Percentiles rank a stretch among this genome's conserved stretches.
Evolutionary conservation across 768 basidiomycete species (phyloP).

Genomic region (Russula lepida): DNA sequence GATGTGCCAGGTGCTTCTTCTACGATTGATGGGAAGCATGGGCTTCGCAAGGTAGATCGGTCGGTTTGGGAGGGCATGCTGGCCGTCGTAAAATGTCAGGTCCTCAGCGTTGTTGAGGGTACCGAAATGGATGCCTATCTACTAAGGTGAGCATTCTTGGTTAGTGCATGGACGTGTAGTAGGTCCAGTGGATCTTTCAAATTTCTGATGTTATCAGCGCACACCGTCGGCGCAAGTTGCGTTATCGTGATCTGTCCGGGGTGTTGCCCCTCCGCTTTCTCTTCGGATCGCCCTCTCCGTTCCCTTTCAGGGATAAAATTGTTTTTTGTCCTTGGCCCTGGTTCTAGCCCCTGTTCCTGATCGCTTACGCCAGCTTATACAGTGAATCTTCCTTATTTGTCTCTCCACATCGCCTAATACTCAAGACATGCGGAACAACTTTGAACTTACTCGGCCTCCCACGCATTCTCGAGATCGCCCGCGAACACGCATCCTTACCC

Average conservation of each 20-base stretch:
- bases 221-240: not conserved
- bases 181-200: not conserved
- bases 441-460: slow-evolving; percentile 93
- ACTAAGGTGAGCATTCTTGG: slow-evolving; percentile 56
- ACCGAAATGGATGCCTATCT: slow-evolving; percentile 93
- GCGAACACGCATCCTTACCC: slow-evolving; percentile 51
- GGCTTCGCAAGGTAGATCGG: slow-evolving; percentile 69
- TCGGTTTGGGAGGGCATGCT: slow-evolving; percentile 95
- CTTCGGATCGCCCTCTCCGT: slow-evolving; percentile 3
- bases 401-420: slow-evolving; percentile 88
- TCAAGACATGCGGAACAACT: slow-evolving; percentile 98
- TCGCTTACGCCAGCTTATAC: slow-evolving; percentile 20
- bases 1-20: slow-evolving; percentile 42
- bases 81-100: slow-evolving; percentile 92
- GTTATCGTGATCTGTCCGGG: not conserved
- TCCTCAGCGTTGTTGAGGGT: slow-evolving; percentile 84
- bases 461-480: slow-evolving; percentile 89
- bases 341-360: slow-evolving; percentile 1
- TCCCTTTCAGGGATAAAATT: slow-evolving; percentile 3
- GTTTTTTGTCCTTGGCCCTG: not conserved
- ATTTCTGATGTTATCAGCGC: not conserved
- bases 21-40: slow-evolving; percentile 41
- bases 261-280: not conserved
- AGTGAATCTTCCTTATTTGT: slow-evolving; percentile 98
- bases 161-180: not conserved